Evolutionary conservation across 805 yeast genomes (phyloP).

Genomic region (Barnettozyma californica): DNA sequence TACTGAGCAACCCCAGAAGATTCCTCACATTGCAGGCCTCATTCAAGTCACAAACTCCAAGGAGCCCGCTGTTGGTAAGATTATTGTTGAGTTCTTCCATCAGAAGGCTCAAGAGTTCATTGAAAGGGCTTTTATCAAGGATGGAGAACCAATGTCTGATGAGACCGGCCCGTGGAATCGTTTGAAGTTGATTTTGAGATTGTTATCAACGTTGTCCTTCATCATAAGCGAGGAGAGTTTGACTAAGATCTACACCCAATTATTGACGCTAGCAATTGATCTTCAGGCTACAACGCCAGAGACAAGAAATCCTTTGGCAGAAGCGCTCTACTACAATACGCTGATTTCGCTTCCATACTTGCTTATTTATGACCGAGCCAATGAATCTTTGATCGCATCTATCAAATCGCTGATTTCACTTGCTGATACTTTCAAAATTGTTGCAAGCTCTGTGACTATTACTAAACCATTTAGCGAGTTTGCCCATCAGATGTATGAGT

Average conservation of each 20-base stretch:
- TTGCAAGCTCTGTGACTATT: conserved; percentile 17
- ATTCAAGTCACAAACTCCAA: conserved; percentile 61
- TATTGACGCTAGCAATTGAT: conserved; percentile 51
- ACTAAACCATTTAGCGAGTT: conserved; percentile 24
- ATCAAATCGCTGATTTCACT: conserved; percentile 32
- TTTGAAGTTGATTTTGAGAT: conserved; percentile 64
- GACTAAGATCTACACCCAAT: conserved; percentile 43
- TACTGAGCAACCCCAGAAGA: conserved; percentile 88
- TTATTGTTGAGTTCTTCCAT: conserved; percentile 64
- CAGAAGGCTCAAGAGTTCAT: conserved; percentile 54
- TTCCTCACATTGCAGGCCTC: conserved; percentile 63
- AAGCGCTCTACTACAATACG: conserved; percentile 59
- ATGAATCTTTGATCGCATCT: conserved; percentile 35
- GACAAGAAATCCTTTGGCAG: conserved; percentile 54
- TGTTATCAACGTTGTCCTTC: conserved; percentile 61
- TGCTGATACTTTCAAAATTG: conserved; percentile 38
- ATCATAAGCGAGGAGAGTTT: conserved; percentile 49
- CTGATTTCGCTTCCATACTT: conserved; percentile 62
- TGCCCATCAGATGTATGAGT: conserved; percentile 42
- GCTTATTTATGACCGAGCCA: conserved; percentile 37
- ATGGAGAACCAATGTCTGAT: conserved; percentile 26
- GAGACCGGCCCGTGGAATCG: conserved; percentile 62
- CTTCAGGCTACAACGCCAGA: conserved; percentile 38
- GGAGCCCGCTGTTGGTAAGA: conserved; percentile 60
- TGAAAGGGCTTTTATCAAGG: conserved; percentile 28